These are phyloP conservation scores for Pulicaria dysenterica DNA, from an alignment of 129 eudicot species.

Conservation along the genomic window DNA sequence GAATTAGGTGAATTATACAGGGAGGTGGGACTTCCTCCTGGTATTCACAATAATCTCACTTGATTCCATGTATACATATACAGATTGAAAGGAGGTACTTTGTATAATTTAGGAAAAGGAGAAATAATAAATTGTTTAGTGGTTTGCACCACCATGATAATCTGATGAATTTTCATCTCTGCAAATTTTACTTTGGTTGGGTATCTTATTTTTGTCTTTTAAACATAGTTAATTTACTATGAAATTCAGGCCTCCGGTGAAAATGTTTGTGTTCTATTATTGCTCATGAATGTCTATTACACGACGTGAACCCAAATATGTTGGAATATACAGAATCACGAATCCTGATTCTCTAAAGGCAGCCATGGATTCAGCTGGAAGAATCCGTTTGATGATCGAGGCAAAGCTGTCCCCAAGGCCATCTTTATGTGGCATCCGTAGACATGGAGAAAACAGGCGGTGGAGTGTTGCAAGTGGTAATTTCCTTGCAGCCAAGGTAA, in stretches of 20 bases:
- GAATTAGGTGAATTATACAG: constrained; percentile 87
- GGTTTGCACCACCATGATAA: too few species aligned
- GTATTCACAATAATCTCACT: constrained; percentile 78
- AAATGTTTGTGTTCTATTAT: not conserved
- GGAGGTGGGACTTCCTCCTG: constrained; percentile 93
- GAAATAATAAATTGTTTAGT: too few species aligned
- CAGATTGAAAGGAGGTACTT: too few species aligned
- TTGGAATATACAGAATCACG: constrained; percentile 89
- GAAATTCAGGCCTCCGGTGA: not conserved
- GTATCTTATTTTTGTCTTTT: not conserved
- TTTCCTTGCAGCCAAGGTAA: constrained; percentile 95
- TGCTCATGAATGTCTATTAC: constrained; percentile 23
- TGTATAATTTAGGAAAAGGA: not conserved
- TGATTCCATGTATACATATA: constrained; percentile 28
- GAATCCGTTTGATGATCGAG: constrained; percentile 80
- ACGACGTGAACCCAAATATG: constrained; percentile 80
- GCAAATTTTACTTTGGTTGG: too few species aligned
- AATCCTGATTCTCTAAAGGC: constrained; percentile 88
- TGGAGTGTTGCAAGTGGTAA: constrained; percentile 96
- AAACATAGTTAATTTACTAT: not conserved
- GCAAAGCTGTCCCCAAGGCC: constrained; percentile 97
- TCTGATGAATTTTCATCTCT: too few species aligned
- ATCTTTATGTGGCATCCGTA: constrained; percentile 74
- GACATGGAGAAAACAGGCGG: constrained; percentile 94
- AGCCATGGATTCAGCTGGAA: constrained; percentile 93